Evolutionary conservation across 192 early-diverging fungal species (phyloP), one percentile per base, ranked within the genome.

Genomic region (Tieghemiomyces parasiticus): DNA sequence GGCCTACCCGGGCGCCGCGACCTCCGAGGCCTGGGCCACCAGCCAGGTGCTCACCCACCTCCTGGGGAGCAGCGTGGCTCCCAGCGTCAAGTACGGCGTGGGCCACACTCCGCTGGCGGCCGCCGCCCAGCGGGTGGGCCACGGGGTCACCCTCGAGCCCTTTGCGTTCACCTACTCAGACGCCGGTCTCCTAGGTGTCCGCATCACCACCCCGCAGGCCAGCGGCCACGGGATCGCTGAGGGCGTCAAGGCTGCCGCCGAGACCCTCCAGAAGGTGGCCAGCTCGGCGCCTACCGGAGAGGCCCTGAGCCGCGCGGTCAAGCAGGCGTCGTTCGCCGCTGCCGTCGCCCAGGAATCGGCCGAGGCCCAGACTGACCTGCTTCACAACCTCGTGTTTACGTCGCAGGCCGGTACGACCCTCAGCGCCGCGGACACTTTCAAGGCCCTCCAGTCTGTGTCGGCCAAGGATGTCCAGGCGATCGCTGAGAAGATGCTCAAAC

Each of bases 161-260:
- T 95, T 98, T 73, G 81, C 85, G 69, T 74, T 80, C 61, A 74
- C 81, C 13, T 99, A 95, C 81, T 83, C 88, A 16, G 93, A 95
- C 71, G 84, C 91, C 44, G 92, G 88, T 58, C 75, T 99, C 38
- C 84, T 96, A 62, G 95, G 92, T 62, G 68, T 96, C 60, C 71
- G 84, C 34, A 78, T 91, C 26, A 67, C 80, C 61, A 80, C 71
- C 6, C 69, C 78, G 55, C n/a, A n/a, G n/a, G n/a, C n/a, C n/a
- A 56, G 16, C 54, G 54, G 54, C 20, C 47, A 76, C 28, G 74
- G 81, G 54, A 65, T 89, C 32, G 74, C 81, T 49, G 60, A 52
- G 14, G 79, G 81, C 47, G 87, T 90, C 58, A 74, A 79, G 56
- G 65, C 73, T 61, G 71, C 80, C 29, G 83, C 82, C 32, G 71